Evolutionary conservation across 192 early-diverging fungal species (phyloP).

Genomic region (Coemansia sp.): DNA sequence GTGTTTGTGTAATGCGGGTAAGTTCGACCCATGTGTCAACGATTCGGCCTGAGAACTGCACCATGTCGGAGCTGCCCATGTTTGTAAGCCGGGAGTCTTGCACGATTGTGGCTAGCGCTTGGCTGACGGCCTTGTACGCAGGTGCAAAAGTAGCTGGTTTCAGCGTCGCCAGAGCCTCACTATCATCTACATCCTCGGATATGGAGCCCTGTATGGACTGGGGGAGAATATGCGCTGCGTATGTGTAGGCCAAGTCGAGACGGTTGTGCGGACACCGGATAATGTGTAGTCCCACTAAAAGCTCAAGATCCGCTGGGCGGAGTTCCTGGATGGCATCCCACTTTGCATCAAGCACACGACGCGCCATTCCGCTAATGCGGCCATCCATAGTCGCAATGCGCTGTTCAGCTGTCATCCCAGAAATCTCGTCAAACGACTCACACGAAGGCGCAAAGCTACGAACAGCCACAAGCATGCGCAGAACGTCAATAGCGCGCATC

Average conservation of each 20-base stretch:
- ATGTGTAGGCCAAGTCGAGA: slow-evolving; percentile 25
- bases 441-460: slow-evolving; percentile 18
- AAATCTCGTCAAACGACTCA: slow-evolving; percentile 13
- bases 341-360: slow-evolving; percentile 20
- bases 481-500: slow-evolving; percentile 10
- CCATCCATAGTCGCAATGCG: slow-evolving; percentile 42
- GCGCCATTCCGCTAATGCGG: slow-evolving; percentile 31
- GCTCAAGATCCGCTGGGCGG: slow-evolving; percentile 31
- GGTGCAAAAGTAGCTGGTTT: slow-evolving; percentile 29
- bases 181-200: background rate
- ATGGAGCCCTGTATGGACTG: background rate
- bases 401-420: slow-evolving; percentile 12
- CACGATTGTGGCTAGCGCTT: slow-evolving; percentile 19
- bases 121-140: slow-evolving; percentile 34
- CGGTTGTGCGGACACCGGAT: slow-evolving; percentile 34
- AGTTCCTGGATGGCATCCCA: slow-evolving; percentile 18
- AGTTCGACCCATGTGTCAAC: slow-evolving; percentile 40
- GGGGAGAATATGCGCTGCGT: slow-evolving; percentile 24
- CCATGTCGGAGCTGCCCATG: slow-evolving; percentile 18
- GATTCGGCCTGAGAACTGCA: slow-evolving; percentile 19
- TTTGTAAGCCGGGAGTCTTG: slow-evolving; percentile 10
- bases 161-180: slow-evolving; percentile 10
- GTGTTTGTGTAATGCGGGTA: slow-evolving; percentile 28
- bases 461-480: slow-evolving; percentile 37
- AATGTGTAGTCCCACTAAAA: slow-evolving; percentile 31